Percentiles rank a stretch among this genome's conserved stretches.
Conservation (phyloP, 352 stramenopile species). For the Phytopythium boreale region DNA sequence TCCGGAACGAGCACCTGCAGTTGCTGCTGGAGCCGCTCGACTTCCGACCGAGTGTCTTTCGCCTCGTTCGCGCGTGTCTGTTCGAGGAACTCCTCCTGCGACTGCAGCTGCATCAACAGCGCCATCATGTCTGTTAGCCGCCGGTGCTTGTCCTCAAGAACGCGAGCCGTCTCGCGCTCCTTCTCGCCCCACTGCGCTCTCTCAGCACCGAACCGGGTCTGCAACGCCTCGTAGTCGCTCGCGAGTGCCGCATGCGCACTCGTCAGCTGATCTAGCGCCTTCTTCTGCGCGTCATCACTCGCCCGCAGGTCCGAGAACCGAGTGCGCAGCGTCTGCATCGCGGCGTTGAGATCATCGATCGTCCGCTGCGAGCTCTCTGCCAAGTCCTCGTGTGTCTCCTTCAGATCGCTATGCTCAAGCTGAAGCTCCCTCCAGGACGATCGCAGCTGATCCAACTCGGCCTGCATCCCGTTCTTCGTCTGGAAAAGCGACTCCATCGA, state of each 20-base stretch:
- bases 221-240: conserved; percentile 23
- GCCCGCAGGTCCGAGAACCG: conserved; percentile 10
- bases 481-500: conserved; percentile 55
- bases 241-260: conserved; percentile 16
- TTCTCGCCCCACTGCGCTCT: conserved; percentile 27
- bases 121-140: conserved; percentile 65
- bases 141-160: conserved; percentile 46
- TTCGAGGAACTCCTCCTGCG: conserved; percentile 47
- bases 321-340: conserved; percentile 22
- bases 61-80: conserved; percentile 39
- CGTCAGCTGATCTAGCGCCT: conserved; percentile 7
- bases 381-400: conserved; percentile 51
- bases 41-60: conserved; percentile 31
- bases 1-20: conserved; percentile 24
- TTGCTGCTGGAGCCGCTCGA: conserved; percentile 41
- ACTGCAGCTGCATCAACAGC: conserved; percentile 52
- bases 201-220: conserved; percentile 19
- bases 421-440: conserved; percentile 44
- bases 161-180: conserved; percentile 20
- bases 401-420: conserved; percentile 47
- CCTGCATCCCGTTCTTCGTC: conserved; percentile 45
- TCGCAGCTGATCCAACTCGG: conserved; percentile 59
- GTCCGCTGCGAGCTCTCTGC: conserved; percentile 30
- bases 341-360: conserved; percentile 32
- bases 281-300: conserved; percentile 12